Percentiles rank a stretch among this genome's conserved stretches.
Evolutionary conservation across 345 rosid genomes (phyloP).

Genomic region (Arabidopsis suecica): DNA sequence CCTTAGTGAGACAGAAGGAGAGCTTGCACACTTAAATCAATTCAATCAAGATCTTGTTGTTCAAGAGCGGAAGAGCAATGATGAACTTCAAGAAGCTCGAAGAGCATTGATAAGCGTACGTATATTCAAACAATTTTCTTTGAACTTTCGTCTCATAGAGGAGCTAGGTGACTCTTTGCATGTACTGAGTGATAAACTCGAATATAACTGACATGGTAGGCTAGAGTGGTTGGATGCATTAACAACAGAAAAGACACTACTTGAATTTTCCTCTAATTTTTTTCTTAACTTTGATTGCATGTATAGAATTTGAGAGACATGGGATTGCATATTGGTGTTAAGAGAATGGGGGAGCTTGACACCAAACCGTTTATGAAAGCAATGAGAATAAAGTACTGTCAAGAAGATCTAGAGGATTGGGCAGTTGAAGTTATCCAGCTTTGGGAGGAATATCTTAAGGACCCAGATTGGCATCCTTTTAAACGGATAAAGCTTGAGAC

Average conservation of each 20-base stretch:
- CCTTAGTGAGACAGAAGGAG: constrained; percentile 85
- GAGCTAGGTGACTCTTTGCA: constrained; percentile 22
- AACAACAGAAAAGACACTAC: neutral
- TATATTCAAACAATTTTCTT: constrained; percentile 6
- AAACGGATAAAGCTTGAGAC: constrained; percentile 56
- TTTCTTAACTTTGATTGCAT: constrained; percentile 27
- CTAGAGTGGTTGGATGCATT: constrained; percentile 20
- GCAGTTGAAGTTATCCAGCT: constrained; percentile 80
- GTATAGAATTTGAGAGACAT: constrained; percentile 52
- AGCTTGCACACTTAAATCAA: constrained; percentile 67
- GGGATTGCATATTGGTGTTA: constrained; percentile 62
- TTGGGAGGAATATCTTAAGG: constrained; percentile 94
- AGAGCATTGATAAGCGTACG: constrained; percentile 81
- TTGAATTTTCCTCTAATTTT: constrained; percentile 8
- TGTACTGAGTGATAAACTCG: constrained; percentile 14
- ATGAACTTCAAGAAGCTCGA: constrained; percentile 93
- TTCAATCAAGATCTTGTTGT: constrained; percentile 84
- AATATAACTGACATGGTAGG: constrained; percentile 14
- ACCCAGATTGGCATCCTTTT: constrained; percentile 97
- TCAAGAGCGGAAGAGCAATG: constrained; percentile 81
- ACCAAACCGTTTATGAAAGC: constrained; percentile 74
- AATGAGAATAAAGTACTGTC: constrained; percentile 69
- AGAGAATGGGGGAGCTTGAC: constrained; percentile 98
- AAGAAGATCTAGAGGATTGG: constrained; percentile 76
- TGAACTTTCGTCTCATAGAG: constrained; percentile 9